Evolutionary conservation across 257 asterid species (phyloP), one percentile per base, ranked within the genome.

Genomic region (Fraxinus quadrangulata): DNA sequence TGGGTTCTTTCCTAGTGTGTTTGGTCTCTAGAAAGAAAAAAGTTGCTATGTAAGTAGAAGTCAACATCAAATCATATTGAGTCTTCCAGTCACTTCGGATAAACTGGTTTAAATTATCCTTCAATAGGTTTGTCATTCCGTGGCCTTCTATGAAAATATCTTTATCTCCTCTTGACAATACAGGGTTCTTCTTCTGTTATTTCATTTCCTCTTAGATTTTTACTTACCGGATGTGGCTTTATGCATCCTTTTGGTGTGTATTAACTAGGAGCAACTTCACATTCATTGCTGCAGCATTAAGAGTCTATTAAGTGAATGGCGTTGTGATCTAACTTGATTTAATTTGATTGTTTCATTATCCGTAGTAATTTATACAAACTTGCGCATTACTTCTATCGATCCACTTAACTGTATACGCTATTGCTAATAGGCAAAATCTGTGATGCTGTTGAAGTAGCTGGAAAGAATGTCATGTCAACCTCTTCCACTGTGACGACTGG

Each of bases 401-500:
- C 13, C 77, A 70, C 72, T 73, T 83, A 73, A 87, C 72, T 59
- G 3, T 47, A 26, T 73, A 30, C 47, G 28, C 77, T 75, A 63
- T 74, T 81, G 61, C 42, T 69, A 59, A 82, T 82, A 93, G 99
- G 96, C 87, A 88, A 77, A 89, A 81, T 96, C 23, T 89, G 96
- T 71, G 99, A 96, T 81, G 98, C 97, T 78, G 97, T 87, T 82
- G 99, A 96, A 87, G 85, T 93, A 71, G 93, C 99, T 12, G 99
- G 98, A 75, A 96, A 89, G 89, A 90, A 87, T 82, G 99, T 96
- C 56, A 89, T 92, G 97, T 85, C 91, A 68, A 96, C 99, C 74
- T 93, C 98, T 26, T 86, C 91, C 77, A 92, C 92, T 0, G 97
- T 93, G 82, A 96, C 99, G 1, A 92, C 98, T 65, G 98, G 93